phyloP scores from a whole-genome alignment of 1,284 basidiomycete genomes.

The Tremellales sp. region DNA sequence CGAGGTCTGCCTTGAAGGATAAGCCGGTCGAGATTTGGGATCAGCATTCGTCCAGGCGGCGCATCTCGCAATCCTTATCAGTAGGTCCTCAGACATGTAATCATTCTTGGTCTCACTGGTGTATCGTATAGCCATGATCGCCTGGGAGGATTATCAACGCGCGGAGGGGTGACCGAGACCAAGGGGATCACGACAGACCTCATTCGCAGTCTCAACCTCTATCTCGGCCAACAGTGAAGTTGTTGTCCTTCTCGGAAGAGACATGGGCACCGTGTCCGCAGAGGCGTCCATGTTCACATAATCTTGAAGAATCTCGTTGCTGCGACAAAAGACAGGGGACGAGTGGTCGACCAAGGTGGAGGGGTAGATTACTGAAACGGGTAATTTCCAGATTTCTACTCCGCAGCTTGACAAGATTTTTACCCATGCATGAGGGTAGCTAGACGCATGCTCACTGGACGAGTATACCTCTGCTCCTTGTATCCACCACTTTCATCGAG shows the following conservation, averaged over 20 bases:
- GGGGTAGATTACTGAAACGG: too few relatives aligned
- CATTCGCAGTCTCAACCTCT: constrained; percentile 26
- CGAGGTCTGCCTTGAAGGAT: constrained; percentile 30
- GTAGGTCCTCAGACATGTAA: background rate
- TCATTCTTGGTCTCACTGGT: constrained; percentile 21
- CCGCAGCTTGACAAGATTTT: too few relatives aligned
- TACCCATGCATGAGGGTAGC: too few relatives aligned
- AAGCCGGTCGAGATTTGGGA: constrained; percentile 35
- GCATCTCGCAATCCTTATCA: constrained; percentile 19
- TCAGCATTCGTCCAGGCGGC: constrained; percentile 43
- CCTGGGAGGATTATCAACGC: constrained; percentile 11
- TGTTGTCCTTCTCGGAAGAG: constrained; percentile 11
- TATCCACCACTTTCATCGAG: too few relatives aligned
- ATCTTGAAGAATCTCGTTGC: too few relatives aligned
- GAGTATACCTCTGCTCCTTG: too few relatives aligned
- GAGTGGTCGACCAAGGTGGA: too few relatives aligned
- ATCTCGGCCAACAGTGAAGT: constrained; percentile 28
- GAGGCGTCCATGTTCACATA: too few relatives aligned
- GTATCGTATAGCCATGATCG: constrained; percentile 32
- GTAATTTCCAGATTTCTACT: too few relatives aligned
- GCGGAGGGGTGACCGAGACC: background rate
- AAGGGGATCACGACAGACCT: constrained; percentile 20
- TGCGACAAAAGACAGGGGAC: too few relatives aligned
- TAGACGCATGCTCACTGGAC: too few relatives aligned
- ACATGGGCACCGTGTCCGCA: too few relatives aligned